Percentiles rank a stretch among this genome's conserved stretches.
Conservation (phyloP, 2,329 filamentous ascomycete genomes). For the Diaporthe citri region DNA sequence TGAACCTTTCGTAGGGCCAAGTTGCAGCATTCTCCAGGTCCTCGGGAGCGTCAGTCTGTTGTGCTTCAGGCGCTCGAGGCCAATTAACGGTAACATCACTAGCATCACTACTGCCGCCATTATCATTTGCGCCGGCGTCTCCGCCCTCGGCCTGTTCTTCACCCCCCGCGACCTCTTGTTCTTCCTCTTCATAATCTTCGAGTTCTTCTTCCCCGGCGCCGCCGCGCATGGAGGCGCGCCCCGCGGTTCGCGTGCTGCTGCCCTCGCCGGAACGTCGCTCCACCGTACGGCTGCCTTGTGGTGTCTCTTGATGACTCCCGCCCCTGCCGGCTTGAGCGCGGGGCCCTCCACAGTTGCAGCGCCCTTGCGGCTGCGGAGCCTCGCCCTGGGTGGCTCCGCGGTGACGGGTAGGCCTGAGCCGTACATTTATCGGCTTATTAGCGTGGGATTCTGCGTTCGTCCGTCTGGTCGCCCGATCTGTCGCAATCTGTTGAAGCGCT, state of each 20-base stretch:
- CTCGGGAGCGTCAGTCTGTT: neutral
- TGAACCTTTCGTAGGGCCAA: neutral
- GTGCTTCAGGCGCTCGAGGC: neutral
- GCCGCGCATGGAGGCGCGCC: too few relatives aligned
- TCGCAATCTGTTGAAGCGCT: too few relatives aligned
- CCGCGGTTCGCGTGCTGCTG: conserved; percentile 31
- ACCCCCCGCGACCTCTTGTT: conserved; percentile 36
- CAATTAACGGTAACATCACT: conserved; percentile 35
- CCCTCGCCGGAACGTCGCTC: conserved; percentile 49
- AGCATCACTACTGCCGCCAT: conserved; percentile 46
- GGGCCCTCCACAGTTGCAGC: conserved; percentile 1
- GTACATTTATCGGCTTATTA: neutral
- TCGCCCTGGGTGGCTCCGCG: neutral
- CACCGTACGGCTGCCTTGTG: conserved; percentile 47
- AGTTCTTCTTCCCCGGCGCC: too few relatives aligned
- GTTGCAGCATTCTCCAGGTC: neutral
- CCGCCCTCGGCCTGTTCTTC: conserved; percentile 44
- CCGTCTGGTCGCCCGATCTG: neutral
- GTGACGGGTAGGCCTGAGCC: neutral
- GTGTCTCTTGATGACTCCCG: conserved; percentile 46
- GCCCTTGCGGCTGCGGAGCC: neutral
- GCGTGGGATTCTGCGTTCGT: neutral
- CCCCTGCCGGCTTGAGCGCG: conserved; percentile 35
- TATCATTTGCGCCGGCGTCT: conserved; percentile 43
- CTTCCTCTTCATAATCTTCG: neutral